A percentile compares a stretch with the other conserved stretches of the same genome.
Evolutionary conservation across 176 grass and related monocot genomes (phyloP).

Genomic region (Tillandsia leiboldiana): DNA sequence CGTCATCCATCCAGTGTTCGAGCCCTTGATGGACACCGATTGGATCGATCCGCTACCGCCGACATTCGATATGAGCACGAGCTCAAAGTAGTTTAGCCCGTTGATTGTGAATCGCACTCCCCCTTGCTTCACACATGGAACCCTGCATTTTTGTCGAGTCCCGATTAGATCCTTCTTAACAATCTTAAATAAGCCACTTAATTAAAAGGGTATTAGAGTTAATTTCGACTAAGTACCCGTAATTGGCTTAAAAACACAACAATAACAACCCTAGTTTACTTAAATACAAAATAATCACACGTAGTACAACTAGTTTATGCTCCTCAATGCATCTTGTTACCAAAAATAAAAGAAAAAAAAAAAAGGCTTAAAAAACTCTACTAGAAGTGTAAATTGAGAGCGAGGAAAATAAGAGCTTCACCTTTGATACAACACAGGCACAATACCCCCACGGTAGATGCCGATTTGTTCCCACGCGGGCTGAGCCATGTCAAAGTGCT

Average conservation of each 20-base stretch:
- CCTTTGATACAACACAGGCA: constrained; percentile 49
- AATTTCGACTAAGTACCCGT: too few species aligned
- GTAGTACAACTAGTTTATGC: background rate
- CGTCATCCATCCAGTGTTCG: constrained; percentile 24
- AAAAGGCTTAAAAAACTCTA: too few species aligned
- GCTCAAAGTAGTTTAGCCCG: constrained; percentile 60
- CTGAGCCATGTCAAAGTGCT: constrained; percentile 79
- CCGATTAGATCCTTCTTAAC: too few species aligned
- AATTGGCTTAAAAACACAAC: too few species aligned
- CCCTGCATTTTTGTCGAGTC: background rate
- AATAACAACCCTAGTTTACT: too few species aligned
- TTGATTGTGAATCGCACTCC: constrained; percentile 73
- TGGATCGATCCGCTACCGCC: constrained; percentile 40
- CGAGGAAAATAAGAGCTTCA: background rate
- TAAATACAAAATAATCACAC: too few species aligned
- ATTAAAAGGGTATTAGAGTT: too few species aligned
- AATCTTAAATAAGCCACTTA: too few species aligned
- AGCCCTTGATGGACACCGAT: constrained; percentile 46
- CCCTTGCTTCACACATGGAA: constrained; percentile 38
- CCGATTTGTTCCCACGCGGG: constrained; percentile 63
- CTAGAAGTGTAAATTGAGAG: too few species aligned
- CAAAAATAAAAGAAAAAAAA: too few species aligned
- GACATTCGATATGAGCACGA: constrained; percentile 64
- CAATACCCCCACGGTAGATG: constrained; percentile 42
- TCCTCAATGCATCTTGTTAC: too few species aligned